These are phyloP conservation scores for Populus tremula DNA, from an alignment of 345 rosid species.

Conservation along the genomic window DNA sequence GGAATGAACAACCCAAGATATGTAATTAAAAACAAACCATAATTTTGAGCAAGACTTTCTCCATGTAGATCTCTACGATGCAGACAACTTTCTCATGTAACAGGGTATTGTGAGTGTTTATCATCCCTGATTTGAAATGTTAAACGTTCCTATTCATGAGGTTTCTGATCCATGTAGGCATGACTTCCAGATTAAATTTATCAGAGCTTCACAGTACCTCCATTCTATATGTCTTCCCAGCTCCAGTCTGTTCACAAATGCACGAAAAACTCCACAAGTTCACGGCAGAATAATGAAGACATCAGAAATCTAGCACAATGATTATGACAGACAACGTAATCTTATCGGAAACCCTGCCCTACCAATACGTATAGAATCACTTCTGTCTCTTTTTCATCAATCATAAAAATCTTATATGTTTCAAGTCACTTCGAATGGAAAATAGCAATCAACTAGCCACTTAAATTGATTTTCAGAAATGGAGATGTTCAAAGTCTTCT, in stretches of 20 bases:
- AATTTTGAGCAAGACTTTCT: conserved; percentile 43
- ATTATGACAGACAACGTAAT: neutral
- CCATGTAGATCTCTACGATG: conserved; percentile 81
- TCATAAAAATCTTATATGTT: no score
- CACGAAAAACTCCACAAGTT: neutral
- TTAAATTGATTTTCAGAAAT: no score
- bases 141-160: conserved; percentile 4
- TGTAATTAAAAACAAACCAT: neutral
- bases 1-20: neutral
- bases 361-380: neutral
- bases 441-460: no score
- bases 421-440: no score
- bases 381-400: neutral
- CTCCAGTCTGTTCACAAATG: conserved; percentile 69
- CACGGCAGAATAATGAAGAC: neutral
- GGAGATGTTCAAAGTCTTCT: no score
- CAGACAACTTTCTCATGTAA: neutral
- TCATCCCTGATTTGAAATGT: conserved; percentile 47
- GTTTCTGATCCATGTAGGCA: neutral
- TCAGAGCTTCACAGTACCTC: conserved; percentile 46
- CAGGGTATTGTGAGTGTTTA: neutral
- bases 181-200: neutral
- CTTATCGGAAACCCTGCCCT: neutral
- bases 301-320: neutral
- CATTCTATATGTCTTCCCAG: conserved; percentile 84